Evolutionary conservation across 805 yeast genomes (phyloP).

Genomic region (Vanderwaltozyma polyspora): DNA sequence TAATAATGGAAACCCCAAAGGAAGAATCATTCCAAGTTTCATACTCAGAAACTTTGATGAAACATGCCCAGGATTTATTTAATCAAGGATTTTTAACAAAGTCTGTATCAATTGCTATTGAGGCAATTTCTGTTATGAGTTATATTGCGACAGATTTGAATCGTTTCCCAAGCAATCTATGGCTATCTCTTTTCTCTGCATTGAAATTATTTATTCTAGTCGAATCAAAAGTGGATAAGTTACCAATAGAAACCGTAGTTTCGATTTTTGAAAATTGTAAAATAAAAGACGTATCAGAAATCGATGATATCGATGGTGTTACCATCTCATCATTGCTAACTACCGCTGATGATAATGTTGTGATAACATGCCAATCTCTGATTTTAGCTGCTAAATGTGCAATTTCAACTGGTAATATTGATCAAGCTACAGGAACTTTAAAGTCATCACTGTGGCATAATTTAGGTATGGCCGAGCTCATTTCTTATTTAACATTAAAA

Average conservation of each 20-base stretch:
- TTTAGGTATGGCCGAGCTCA: conserved; percentile 54
- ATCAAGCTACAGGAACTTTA: conserved; percentile 32
- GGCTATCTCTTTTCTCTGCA: conserved; percentile 57
- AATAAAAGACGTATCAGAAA: conserved; percentile 8
- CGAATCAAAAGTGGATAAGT: conserved; percentile 38
- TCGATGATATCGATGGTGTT: conserved; percentile 18
- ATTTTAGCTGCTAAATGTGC: conserved; percentile 41
- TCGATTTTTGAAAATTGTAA: conserved; percentile 17
- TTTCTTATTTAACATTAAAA: conserved; percentile 30
- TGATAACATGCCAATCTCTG: conserved; percentile 32
- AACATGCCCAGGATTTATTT: conserved; percentile 42
- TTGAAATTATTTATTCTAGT: conserved; percentile 42
- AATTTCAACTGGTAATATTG: conserved; percentile 13
- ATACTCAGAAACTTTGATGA: conserved; percentile 45
- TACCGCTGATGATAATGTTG: conserved; percentile 20
- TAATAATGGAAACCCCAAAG: conserved; percentile 34
- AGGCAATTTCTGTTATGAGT: conserved; percentile 32
- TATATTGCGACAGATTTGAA: conserved; percentile 9
- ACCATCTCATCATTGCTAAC: conserved; percentile 7
- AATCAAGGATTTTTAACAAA: conserved; percentile 56
- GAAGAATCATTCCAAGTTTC: conserved; percentile 43
- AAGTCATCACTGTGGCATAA: conserved; percentile 54
- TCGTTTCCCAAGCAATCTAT: conserved; percentile 38
- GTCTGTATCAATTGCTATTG: conserved; percentile 39
- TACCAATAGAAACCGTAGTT: conserved; percentile 38